Evolutionary conservation across 2,329 filamentous ascomycete species (phyloP), one percentile per base, ranked within the genome.

Genomic region (Botrytis deweyae): DNA sequence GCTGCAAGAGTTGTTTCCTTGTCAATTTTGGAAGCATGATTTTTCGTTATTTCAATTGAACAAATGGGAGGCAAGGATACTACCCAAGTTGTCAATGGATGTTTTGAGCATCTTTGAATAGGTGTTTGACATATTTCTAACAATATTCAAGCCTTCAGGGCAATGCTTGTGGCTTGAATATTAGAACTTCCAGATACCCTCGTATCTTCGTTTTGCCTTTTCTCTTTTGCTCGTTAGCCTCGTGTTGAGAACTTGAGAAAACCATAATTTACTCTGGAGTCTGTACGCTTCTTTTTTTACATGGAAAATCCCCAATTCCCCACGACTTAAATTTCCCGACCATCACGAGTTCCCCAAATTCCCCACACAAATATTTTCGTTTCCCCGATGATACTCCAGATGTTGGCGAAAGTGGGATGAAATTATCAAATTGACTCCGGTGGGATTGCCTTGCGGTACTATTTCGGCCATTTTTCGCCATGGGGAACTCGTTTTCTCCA

Each of bases 291-390:
- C 6, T 29, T 29, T 44, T 55, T 58, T 58, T 29, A 29, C 65
- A 52, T 68, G 46, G 65, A 40, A 49, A 68, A 68, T 29, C 46
- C 46, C 46, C 46, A 29, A 68, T 55, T 29, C 46, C 46, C 46
- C 46, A 40, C 36, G 36, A 29, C 16, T 40, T 20, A 29, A 64
- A 38, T 49, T 38, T 33, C 18, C 22, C 16, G 16, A 1, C 12
- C 36, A 52, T 71, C 52, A 59, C 52, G 38, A 44, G 52, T 67
- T 67, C 64, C 64, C 64, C 44, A 67, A 67, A 67, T 38, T 67
- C 29, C 46, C 65, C 44, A 52, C 36, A 67, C 46, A 38, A 38
- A 38, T 33, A 18, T 2, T 36, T n/a, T 25, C 8, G 29, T 52
- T 58, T 42, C 46, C 66, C 49, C 49, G 66, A 55, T 25, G n/a